Base-by-base conservation (phyloP, 176 grass and related monocot species). In the Raddia guianensis region DNA sequence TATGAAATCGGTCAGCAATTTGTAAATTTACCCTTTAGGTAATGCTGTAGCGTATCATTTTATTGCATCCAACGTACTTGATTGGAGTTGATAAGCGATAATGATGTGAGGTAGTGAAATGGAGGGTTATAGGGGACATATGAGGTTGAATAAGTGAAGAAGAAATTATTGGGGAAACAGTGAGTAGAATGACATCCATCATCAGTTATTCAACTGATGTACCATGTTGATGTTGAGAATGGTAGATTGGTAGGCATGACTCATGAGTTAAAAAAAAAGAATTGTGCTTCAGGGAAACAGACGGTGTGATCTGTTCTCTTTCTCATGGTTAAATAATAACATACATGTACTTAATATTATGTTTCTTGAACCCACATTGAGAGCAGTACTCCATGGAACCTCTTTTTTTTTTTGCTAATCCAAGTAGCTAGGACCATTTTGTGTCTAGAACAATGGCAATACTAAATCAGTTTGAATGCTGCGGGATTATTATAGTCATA, bases 201-300 rank as follows among this genome's bases (percentile, higher is more conserved):
- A 45, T 32, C 3, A 3, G 37, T 40, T 3, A 16, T 58, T 57
- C 9, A 47, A 57, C 13, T 9, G 3, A 51, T 71, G 20, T 32
- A 3, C 47, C 27, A 50, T 6, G 33, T 32, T 49, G 12, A 33
- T 71, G n/a, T 45, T 49, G 47, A 71, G 6, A 49, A 21, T 50
- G 19, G 6, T 66, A 71, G 6, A 49, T 12, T 50, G 19, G 6
- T 66, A 15, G 27, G 34, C 12, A 64, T 50, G 75, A 51, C n/a
- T 32, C 12, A 64, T 50, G 75, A 51, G 35, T 32, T 68, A 32
- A 7, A 64, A 80, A 44, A 80, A 9, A 44, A n/a, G n/a, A 80
- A 68, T 57, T 11, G 50, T 44, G 37, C 7, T 18, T 80, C 50
- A 80, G 19, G 43, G 19, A 68, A 40, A 54, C 12, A 46, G 15